phyloP scores from a whole-genome alignment of 345 rosid species.

The Diplotaxis tenuifolia region DNA sequence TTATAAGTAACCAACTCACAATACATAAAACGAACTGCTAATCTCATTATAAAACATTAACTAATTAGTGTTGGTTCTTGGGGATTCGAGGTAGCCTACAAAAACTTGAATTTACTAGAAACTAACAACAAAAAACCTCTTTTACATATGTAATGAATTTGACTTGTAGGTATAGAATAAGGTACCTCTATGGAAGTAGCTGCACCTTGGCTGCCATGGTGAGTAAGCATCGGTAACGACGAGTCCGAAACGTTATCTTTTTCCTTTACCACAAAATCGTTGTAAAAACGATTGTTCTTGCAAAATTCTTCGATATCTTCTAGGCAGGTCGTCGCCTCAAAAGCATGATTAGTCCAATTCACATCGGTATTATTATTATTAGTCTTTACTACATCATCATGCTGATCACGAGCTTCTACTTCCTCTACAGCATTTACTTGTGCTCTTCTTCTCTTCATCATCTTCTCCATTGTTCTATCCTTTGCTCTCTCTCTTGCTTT shows the following conservation, averaged over 20 bases:
- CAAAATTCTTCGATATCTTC: conserved; percentile 11
- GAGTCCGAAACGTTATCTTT: conserved; percentile 16
- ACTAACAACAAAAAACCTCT: not conserved
- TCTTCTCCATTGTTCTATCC: conserved; percentile 59
- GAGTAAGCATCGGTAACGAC: conserved; percentile 22
- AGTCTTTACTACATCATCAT: conserved; percentile 2
- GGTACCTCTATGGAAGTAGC: conserved; percentile 34
- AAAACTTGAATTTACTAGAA: not conserved
- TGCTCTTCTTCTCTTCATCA: conserved; percentile 32
- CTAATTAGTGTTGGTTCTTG: not conserved
- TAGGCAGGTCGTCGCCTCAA: conserved; percentile 5
- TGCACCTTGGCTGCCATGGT: conserved; percentile 23
- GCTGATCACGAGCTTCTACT: conserved; percentile 11
- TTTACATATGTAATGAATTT: not conserved
- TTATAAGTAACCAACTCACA: not conserved
- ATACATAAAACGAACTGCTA: not conserved
- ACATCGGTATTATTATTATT: not conserved
- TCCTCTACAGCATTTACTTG: conserved; percentile 16
- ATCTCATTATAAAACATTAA: not conserved
- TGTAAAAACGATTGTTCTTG: conserved; percentile 22
- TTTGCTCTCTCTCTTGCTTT: conserved; percentile 78
- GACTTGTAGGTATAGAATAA: not conserved
- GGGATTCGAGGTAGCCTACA: not conserved
- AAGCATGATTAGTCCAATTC: conserved; percentile 14
- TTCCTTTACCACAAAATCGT: conserved; percentile 4